Base-by-base conservation (phyloP, 768 basidiomycete species). In the Rhodotorula diobovata region DNA sequence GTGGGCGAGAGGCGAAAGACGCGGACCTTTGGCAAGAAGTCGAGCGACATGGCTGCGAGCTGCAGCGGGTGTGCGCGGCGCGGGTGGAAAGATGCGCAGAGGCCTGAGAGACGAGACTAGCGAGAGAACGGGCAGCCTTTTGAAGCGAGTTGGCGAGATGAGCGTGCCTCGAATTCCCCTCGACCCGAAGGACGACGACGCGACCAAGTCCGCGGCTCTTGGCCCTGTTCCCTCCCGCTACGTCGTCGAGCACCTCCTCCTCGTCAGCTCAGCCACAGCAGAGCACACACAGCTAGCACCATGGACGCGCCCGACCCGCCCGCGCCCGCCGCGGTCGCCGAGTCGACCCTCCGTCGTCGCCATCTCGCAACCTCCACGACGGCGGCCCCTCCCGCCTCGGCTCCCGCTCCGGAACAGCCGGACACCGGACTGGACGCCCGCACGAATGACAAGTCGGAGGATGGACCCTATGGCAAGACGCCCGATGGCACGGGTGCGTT, bases 391-490 rank as follows among this genome's bases (percentile, higher is more conserved):
- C 4, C 58, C 11, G 57, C 11, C 55, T 34, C 30, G 3, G 20
- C 35, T 18, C 37, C n/a, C 12, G 41, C 39, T 43, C 16, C 37
- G 39, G 28, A 8, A 28, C 10, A 20, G 5, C 37, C 10, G 21
- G 39, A 4, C 18, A 43, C 4, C 15, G 37, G 5, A 2, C 16
- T 7, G 8, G 10, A 43, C n/a, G 4, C 37, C 4, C 28, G 32
- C 16, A 21, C 4, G n/a, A 35, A 12, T 2, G 14, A 32, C 32
- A n/a, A 30, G 0, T 41, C 12, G 7, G 45, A 84, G 41, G 89
- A 91, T 69, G 83, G 90, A 35, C 90, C 92, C 3, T 92, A 90
- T 89, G 93, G 93, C 18, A 90, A 92, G 81, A 93, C 91, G 23
- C 71, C 71, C 6, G 70, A 72, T 41, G 68, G 71, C 7, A 71